Evolutionary conservation across 2,329 filamentous ascomycete genomes (phyloP).

Genomic region (Arachnomyces sp.): DNA sequence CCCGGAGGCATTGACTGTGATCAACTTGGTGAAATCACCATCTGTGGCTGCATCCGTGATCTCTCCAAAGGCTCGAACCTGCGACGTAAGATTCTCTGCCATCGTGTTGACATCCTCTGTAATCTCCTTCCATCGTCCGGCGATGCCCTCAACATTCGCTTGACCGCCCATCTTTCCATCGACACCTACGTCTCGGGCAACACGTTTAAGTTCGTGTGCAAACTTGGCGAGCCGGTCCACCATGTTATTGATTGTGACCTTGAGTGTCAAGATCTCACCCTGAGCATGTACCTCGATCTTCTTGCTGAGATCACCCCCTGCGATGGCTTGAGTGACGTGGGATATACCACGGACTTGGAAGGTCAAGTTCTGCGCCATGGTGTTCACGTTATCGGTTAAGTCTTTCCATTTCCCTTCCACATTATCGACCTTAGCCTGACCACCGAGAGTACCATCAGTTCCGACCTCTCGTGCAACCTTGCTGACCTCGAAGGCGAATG

Average conservation of each 20-base stretch:
- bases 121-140: conserved; percentile 96
- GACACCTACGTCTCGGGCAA: conserved; percentile 92
- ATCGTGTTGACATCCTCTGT: conserved; percentile 95
- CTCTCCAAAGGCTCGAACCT: conserved; percentile 95
- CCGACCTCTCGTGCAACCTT: conserved; percentile 59
- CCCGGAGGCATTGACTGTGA: conserved; percentile 93
- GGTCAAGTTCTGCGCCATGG: conserved; percentile 59
- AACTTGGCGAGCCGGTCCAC: conserved; percentile 91
- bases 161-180: conserved; percentile 98
- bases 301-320: conserved; percentile 89
- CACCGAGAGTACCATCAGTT: conserved; percentile 57
- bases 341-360: conserved; percentile 79
- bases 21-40: conserved; percentile 92
- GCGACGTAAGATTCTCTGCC: conserved; percentile 79
- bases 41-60: conserved; percentile 97
- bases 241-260: conserved; percentile 99
- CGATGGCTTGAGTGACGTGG: conserved; percentile 88
- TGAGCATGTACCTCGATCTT: conserved; percentile 93
- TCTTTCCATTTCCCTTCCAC: conserved; percentile 63
- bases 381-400: conserved; percentile 60
- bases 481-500: conserved; percentile 59
- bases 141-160: conserved; percentile 85
- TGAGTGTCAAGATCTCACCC: conserved; percentile 87
- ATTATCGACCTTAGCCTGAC: conserved; percentile 57
- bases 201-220: conserved; percentile 90